Base-by-base conservation (phyloP, 169 alveolate genomes). In the Hepatocystis sp. region DNA sequence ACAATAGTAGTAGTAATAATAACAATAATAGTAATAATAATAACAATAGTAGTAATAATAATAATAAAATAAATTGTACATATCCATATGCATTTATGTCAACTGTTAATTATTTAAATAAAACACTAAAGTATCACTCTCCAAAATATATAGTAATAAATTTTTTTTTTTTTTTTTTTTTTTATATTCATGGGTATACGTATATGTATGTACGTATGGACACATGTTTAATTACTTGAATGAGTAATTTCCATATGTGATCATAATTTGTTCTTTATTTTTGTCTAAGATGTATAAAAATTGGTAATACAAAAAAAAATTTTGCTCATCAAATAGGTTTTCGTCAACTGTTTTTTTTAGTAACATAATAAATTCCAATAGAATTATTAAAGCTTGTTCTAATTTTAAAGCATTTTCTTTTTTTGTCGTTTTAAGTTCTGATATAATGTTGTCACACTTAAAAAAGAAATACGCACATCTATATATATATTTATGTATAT, bases 261-360 rank as follows among this genome's bases (percentile, higher is more conserved):
- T 40, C 58, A 52, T 5, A 25, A 76, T 58, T 34, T 76, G 64
- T 19, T 76, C 76, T 23, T 76, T 76, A 52, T 56, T 76, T 63
- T 58, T 76, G 27, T 76, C 63, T 32, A 76, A 44, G 25, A 25
- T 32, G 34, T 76, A 76, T 76, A 30, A 17, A 60, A 76, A 76
- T 56, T 76, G 88, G 25, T 76, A 76, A 21, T 76, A 39, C 17
- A 76, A 36, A 27, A 58, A 76, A 30, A 76, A 76, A 4, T 30
- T 42, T 13, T 76, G 56, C 58, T 76, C 88, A 58, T 76, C 88
- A 32, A 76, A 60, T 42, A 76, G 10, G 58, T 76, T 76, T 76
- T 58, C 88, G 40, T 76, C 78, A 19, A 76, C 44, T 10, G 46
- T 58, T 56, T 76, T 58, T 76, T 58, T 56, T 76, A 76, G 23